Conservation (phyloP, 2,329 filamentous ascomycete genomes). For the Monosporascus sp. region DNA sequence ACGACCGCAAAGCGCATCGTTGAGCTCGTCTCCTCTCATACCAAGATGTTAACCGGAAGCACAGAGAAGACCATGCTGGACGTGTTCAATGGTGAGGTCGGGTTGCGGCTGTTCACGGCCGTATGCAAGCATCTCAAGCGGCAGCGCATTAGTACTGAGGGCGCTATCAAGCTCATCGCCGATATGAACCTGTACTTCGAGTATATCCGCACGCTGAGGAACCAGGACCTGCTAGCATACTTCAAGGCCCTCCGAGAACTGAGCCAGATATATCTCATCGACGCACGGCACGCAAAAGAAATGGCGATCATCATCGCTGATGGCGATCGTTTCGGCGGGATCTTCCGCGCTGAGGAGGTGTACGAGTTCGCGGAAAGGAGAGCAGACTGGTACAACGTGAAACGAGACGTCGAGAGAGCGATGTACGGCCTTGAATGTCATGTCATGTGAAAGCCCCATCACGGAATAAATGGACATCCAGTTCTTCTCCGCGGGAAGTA, state of each 20-base stretch:
- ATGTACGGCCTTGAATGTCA: conserved; percentile 94
- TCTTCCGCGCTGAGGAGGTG: conserved; percentile 93
- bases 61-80: conserved; percentile 98
- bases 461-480: neutral
- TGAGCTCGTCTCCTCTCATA: conserved; percentile 81
- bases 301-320: conserved; percentile 95
- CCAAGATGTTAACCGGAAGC: conserved; percentile 85
- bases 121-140: conserved; percentile 97
- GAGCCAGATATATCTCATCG: conserved; percentile 92
- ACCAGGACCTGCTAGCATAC: conserved; percentile 80
- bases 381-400: conserved; percentile 92
- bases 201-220: conserved; percentile 76
- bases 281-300: conserved; percentile 81
- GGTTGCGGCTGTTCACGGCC: conserved; percentile 82
- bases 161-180: conserved; percentile 87
- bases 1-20: conserved; percentile 75
- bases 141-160: conserved; percentile 84
- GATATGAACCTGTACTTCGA: conserved; percentile 93
- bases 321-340: conserved; percentile 79
- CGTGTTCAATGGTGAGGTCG: conserved; percentile 97
- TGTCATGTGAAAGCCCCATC: conserved; percentile 60
- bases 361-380: conserved; percentile 93
- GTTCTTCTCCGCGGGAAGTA: neutral
- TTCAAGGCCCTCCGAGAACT: conserved; percentile 89
- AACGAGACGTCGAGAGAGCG: conserved; percentile 82